Evolutionary conservation across 2,329 filamentous ascomycete genomes (phyloP).

Genomic region (Chrysoporthe puriensis): DNA sequence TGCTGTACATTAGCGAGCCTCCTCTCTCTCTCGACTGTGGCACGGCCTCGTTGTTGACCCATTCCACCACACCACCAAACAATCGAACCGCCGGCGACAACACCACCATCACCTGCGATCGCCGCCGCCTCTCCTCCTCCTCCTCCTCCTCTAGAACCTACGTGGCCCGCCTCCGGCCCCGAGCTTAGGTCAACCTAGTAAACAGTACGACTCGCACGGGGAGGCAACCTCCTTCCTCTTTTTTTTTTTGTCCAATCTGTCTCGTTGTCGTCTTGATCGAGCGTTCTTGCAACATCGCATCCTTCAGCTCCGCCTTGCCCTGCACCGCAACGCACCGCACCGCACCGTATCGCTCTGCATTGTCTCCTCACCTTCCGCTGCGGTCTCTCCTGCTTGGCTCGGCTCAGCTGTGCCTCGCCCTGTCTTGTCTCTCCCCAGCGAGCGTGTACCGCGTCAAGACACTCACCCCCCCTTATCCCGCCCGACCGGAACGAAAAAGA

Average conservation of each 20-base stretch:
- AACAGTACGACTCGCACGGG: slow-evolving; percentile 26
- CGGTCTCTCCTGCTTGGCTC: slow-evolving; percentile 17
- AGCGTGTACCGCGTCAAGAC: slow-evolving; percentile 24
- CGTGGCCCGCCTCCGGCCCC: neutral
- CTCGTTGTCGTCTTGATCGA: slow-evolving; percentile 27
- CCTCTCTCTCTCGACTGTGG: slow-evolving; percentile 9
- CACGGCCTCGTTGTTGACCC: slow-evolving; percentile 18
- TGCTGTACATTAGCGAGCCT: slow-evolving; percentile 16
- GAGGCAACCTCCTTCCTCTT: slow-evolving; percentile 28
- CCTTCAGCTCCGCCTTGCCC: slow-evolving; percentile 17
- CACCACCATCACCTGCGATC: slow-evolving; percentile 27
- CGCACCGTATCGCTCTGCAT: slow-evolving; percentile 8
- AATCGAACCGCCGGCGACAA: slow-evolving; percentile 12
- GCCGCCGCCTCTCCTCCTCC: no score
- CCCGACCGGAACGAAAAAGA: slow-evolving; percentile 12
- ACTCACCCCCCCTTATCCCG: slow-evolving; percentile 15
- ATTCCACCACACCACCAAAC: neutral
- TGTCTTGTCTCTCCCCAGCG: slow-evolving; percentile 23
- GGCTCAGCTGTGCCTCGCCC: slow-evolving; percentile 16
- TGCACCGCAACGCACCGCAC: neutral
- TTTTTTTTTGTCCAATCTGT: slow-evolving; percentile 25
- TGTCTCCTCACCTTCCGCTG: slow-evolving; percentile 16
- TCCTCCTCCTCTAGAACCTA: neutral
- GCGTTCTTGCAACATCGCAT: slow-evolving; percentile 26
- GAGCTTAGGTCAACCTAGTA: slow-evolving; percentile 31